phyloP scores from a whole-genome alignment of 768 basidiomycete genomes.

The Termitomyces sp. region DNA sequence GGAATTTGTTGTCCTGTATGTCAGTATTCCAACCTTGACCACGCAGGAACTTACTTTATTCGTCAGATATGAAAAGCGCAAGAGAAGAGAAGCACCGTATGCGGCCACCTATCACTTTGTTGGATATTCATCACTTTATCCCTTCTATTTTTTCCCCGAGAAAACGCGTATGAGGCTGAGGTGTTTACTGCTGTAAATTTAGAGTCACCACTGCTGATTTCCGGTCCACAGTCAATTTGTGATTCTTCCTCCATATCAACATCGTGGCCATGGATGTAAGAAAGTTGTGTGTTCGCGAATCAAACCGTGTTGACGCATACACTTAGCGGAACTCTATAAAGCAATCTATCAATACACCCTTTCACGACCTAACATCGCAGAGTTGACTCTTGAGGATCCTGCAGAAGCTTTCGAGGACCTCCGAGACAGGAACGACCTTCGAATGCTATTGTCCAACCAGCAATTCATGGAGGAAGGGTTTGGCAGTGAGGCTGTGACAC shows the following conservation, averaged over 20 bases:
- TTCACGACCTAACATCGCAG: conserved; percentile 67
- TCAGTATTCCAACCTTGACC: conserved; percentile 13
- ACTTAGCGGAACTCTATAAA: conserved; percentile 78
- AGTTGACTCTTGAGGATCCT: conserved; percentile 96
- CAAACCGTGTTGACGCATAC: neutral
- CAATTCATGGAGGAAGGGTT: conserved; percentile 74
- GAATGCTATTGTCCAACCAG: conserved; percentile 63
- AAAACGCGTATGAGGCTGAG: conserved; percentile 83
- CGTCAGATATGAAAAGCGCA: conserved; percentile 80
- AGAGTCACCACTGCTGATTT: conserved; percentile 7
- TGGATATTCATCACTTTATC: conserved; percentile 92
- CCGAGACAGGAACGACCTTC: conserved; percentile 87
- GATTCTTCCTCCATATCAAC: conserved; percentile 87
- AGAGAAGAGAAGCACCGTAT: conserved; percentile 46
- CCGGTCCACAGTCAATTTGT: conserved; percentile 79
- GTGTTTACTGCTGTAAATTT: conserved; percentile 34
- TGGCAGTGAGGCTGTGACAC: conserved; percentile 39
- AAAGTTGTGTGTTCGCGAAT: conserved; percentile 6
- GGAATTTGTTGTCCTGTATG: conserved; percentile 90
- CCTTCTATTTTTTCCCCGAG: conserved; percentile 96
- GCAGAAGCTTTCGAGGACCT: conserved; percentile 98
- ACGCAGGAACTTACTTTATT: neutral
- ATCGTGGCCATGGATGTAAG: conserved; percentile 88
- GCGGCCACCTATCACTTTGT: conserved; percentile 82
- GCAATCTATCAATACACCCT: conserved; percentile 80